Base-by-base conservation (phyloP, 129 eudicot species). In the Helichrysum umbraculigerum region DNA sequence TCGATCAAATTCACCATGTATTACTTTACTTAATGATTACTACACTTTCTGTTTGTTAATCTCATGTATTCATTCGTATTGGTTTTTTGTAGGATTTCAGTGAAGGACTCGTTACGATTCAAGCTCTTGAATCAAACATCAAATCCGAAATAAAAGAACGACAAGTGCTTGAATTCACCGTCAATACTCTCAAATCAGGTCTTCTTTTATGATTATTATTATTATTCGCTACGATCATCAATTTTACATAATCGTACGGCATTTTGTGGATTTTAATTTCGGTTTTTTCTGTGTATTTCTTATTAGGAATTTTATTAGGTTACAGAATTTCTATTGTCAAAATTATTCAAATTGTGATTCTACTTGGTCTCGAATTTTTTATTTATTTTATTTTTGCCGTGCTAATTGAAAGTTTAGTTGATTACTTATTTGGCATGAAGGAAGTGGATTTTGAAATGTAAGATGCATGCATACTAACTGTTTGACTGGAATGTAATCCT, bases 1-100 rank as follows among this genome's bases (percentile, higher is more conserved):
- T 83, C 81, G 87, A 85, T 83, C 79, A 87, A 68, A 85, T 88
- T n/a, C 79, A 83, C 74, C 54, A 64, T 29, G 90, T 73, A 81
- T 21, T 28, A 28, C 54, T 52, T 25, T 68, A 25, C n/a, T 32
- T 42, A 51, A 51, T 39, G n/a, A n/a, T n/a, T n/a, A n/a, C n/a
- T n/a, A n/a, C n/a, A n/a, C n/a, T 75, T 39, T 16, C n/a, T 29
- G 25, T 52, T 52, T 4, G 7, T 56, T n/a, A 62, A 25, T 62
- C 3, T 20, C 34, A 3, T 25, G n/a, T 25, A 63, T 28, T 20
- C 16, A 61, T 61, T 20, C 12, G 29, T 62, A 62, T 22, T 58
- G 10, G 11, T 2, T 62, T 22, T 57, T 1, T 68, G 70, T 28
- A 88, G 90, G 87, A 83, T 50, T 79, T 72, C 50, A 72, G 52